Evolutionary conservation across 306 rosid genomes (phyloP), one percentile per base, ranked within the genome.

Genomic region (Myrica gale): DNA sequence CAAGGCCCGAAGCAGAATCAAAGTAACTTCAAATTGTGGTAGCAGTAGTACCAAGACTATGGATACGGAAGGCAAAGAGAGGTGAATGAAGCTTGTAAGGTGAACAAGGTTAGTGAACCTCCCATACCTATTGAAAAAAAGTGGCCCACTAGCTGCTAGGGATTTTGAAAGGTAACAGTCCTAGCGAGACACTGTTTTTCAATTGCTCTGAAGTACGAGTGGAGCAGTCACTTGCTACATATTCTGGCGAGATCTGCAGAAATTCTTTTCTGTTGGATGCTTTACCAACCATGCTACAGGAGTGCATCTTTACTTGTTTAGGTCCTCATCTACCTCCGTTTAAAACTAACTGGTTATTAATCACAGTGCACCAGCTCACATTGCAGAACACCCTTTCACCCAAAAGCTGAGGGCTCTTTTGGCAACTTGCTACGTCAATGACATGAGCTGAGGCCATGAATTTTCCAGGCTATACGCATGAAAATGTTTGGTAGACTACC

Each of bases 1-100:
- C 66, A 92, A 75, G 84, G 85, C 90, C 77, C 80, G 78, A 9
- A 84, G 80, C 66, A 78, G 80, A 68, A 82, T 67, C 72, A 79
- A 82, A 80, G 83, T 63, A 74, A 77, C 76, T 47, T 54, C 83
- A 81, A 84, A 68, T 68, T 74, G 69, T 73, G 68, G 87, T 42
- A 72, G 72, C 65, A 63, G 75, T 23, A 77, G 60, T 72, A 75
- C 71, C 3, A 74, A 52, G 26, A 12, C 63, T 79, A 73, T 69
- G 53, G 75, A 76, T 47, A 39, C 53, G 76, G 85, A 92, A 79
- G 90, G 82, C 65, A 85, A 74, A 2, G 79, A 2, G 79, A 78
- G 57, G 65, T 87, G 62, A 78, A 86, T 57, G 84, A 73, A 76
- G 84, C 68, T 78, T 80, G 42, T 67, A 69, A 78, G 74, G 77